Percentiles rank a stretch among this genome's conserved stretches.
Conservation (phyloP, 2,329 filamentous ascomycete genomes). For the Didymosphaeria variabile region DNA sequence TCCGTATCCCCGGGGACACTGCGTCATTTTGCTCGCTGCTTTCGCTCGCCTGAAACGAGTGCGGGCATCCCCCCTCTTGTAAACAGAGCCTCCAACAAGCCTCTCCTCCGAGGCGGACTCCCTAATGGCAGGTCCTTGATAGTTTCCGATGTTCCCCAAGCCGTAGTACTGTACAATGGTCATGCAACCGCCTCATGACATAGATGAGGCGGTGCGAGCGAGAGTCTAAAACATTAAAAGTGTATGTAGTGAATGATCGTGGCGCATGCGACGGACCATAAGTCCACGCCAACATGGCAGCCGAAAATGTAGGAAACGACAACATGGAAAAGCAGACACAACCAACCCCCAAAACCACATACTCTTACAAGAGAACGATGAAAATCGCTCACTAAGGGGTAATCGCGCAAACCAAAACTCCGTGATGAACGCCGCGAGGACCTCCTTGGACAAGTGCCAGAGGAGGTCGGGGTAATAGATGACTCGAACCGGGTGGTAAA, state of each 20-base stretch:
- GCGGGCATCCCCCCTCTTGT: conserved; percentile 18
- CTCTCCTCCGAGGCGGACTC: conserved; percentile 11
- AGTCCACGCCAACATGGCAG: conserved; percentile 24
- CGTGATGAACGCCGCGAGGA: conserved; percentile 19
- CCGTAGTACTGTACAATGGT: conserved; percentile 47
- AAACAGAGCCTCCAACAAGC: conserved; percentile 20
- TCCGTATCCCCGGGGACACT: conserved; percentile 24
- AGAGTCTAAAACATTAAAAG: conserved; percentile 51
- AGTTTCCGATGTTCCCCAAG: conserved; percentile 15
- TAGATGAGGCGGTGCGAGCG: conserved; percentile 35
- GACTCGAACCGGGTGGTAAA: conserved; percentile 37
- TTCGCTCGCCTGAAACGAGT: conserved; percentile 24
- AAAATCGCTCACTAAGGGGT: conserved; percentile 36
- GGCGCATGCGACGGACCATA: conserved; percentile 31
- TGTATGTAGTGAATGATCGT: conserved; percentile 46
- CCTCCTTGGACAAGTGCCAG: conserved; percentile 5
- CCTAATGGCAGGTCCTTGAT: not conserved
- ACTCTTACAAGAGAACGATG: conserved; percentile 42
- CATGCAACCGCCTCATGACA: conserved; percentile 33
- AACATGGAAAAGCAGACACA: conserved; percentile 15
- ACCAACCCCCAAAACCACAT: conserved; percentile 24
- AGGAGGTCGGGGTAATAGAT: conserved; percentile 23
- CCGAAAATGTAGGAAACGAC: conserved; percentile 14
- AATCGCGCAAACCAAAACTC: conserved; percentile 38
- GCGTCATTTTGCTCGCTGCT: conserved; percentile 38